Evolutionary conservation across 1,139 yeast genomes (phyloP), one percentile per base, ranked within the genome.

Genomic region (Hemisphaericaspora xylanilytica): DNA sequence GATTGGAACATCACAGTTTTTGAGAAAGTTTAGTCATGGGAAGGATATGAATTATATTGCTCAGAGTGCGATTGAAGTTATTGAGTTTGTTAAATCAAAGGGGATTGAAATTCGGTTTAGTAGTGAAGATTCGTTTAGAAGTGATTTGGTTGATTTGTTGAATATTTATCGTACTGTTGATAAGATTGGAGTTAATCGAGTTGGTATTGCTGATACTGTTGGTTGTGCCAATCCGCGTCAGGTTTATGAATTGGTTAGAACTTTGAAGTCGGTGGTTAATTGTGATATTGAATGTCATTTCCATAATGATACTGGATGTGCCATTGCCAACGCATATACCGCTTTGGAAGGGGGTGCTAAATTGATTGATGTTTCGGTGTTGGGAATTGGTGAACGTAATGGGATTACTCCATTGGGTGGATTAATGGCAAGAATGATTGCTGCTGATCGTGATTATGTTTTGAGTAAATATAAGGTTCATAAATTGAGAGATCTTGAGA

Each of bases 151-250:
- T 33, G 81, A 76, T 50, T 67, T 76, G 50, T 65, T 76, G 49
- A 75, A 76, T 51, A 76, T 76, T 40, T 76, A 76, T 59, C 70
- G 73, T 53, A 73, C 80, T 15, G 80, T 76, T 36, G 79, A 75
- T 58, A 75, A 76, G 52, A 73, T 76, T 40, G 81, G 81, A 33
- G 81, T 76, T 38, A 71, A 76, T 56, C 65, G 81, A 58, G 79
- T 76, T 36, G 81, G 81, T 50, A 75, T 76, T 55, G 81, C 81
- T 38, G 81, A 76, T 57, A 76, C 81, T 22, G 80, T 76, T 33
- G 81, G 81, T 37, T 75, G 81, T 56, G 81, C 81, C 37, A 75
- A 76, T 55, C 80, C 81, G 40, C 67, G 81, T 59, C 81, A 76
- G 55, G 81, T 76, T 36, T 76, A 75, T 51, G 81, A 76, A 53